phyloP scores from a whole-genome alignment of 176 grass and related monocot species.

The Bolboschoenus planiculmis region DNA sequence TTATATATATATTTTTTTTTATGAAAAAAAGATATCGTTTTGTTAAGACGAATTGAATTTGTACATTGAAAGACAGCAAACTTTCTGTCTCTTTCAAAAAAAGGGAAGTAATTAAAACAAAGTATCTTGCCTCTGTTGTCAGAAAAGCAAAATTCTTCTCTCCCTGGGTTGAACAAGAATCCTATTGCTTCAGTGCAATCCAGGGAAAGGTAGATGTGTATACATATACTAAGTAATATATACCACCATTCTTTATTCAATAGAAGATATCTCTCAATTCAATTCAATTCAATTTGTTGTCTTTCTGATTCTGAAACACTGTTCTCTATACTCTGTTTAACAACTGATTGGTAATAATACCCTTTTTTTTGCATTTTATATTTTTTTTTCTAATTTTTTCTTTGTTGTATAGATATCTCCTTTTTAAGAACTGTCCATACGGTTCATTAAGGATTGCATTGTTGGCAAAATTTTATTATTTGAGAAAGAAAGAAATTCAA shows the following conservation, averaged over 20 bases:
- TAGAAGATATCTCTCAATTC: not conserved
- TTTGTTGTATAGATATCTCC: not conserved
- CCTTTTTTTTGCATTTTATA: not conserved
- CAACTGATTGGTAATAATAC: not conserved
- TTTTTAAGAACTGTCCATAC: not conserved
- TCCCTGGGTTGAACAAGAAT: not conserved
- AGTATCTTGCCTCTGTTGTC: slow-evolving; percentile 15
- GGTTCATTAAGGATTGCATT: not conserved
- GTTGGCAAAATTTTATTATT: not conserved
- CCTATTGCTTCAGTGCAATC: not conserved
- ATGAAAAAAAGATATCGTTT: not conserved
- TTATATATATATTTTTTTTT: too few species aligned
- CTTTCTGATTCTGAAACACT: not conserved
- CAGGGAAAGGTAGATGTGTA: slow-evolving; percentile 5
- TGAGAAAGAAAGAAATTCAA: not conserved
- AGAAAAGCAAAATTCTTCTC: slow-evolving; percentile 20
- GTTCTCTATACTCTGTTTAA: not conserved
- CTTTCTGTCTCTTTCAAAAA: not conserved
- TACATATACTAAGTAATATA: not conserved
- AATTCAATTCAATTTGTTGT: not conserved
- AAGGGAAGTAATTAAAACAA: not conserved
- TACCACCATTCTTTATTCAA: not conserved
- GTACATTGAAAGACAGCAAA: not conserved
- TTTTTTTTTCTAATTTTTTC: not conserved
- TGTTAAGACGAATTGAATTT: not conserved